These are phyloP conservation scores for Auriculariales sp. DNA, from an alignment of 768 basidiomycete genomes.

Conservation along the genomic window DNA sequence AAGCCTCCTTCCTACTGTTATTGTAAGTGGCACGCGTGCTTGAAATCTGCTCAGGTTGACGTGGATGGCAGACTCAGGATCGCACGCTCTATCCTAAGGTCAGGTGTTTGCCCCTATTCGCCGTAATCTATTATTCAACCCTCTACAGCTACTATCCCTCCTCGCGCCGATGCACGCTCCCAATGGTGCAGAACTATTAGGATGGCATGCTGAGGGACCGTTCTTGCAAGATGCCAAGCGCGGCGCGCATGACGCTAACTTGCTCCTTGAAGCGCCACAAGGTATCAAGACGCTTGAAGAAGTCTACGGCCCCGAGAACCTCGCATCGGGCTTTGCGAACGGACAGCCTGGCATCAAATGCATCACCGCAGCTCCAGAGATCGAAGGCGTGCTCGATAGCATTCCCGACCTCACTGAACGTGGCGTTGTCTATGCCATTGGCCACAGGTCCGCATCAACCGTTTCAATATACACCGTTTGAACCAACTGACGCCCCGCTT, in stretches of 20 bases:
- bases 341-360: slow-evolving; percentile 47
- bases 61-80: neutral
- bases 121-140: neutral
- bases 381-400: slow-evolving; percentile 65
- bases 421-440: slow-evolving; percentile 73
- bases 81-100: neutral
- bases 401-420: slow-evolving; percentile 42
- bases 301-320: slow-evolving; percentile 55
- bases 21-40: slow-evolving; percentile 29
- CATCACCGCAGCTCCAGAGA: slow-evolving; percentile 78
- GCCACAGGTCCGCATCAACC: slow-evolving; percentile 50
- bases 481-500: slow-evolving; percentile 3
- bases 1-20: slow-evolving; percentile 52
- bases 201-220: slow-evolving; percentile 87
- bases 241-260: slow-evolving; percentile 64
- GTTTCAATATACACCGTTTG: slow-evolving; percentile 2
- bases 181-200: slow-evolving; percentile 55
- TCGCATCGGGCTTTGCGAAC: slow-evolving; percentile 16
- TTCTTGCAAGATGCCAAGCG: slow-evolving; percentile 73
- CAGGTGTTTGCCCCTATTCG: neutral
- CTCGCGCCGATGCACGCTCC: neutral
- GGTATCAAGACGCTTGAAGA: slow-evolving; percentile 57
- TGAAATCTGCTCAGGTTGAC: neutral
- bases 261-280: slow-evolving; percentile 46
- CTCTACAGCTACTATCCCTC: slow-evolving; percentile 1